Base-by-base conservation (phyloP, 306 rosid genomes). In the Dryas drummondii region DNA sequence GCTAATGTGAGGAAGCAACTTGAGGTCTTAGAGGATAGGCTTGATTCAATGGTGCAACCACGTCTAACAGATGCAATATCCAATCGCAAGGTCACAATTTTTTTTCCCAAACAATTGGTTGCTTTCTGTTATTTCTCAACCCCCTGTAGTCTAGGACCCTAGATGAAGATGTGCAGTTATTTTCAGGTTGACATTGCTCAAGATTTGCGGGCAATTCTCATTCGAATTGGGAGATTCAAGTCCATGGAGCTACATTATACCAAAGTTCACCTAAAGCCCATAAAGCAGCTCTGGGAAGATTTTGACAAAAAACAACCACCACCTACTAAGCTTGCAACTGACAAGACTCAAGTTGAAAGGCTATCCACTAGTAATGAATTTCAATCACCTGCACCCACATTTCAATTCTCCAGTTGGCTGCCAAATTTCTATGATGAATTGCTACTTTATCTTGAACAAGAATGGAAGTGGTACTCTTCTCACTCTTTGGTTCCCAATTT, bases 1-100 rank as follows among this genome's bases (percentile, higher is more conserved):
- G 99, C 99, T 65, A 96, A 96, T 77, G 90, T 96, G 73, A 87
- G 98, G 86, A 96, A 84, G 82, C 99, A 96, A 78, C 99, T 96
- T 46, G 96, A 96, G 87, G 99, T 96, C 86, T 74, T 96, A 80
- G 99, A 96, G 83, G 99, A 96, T 78, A 92, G 97, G 88, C 85
- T 96, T 73, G 99, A 96, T 80, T 80, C 79, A 4, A 92, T 96
- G 98, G 99, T 96, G 80, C 97, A 92, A 79, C 98, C 99, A 59
- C 97, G 98, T 59, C 86, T 92, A 67, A 90, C 90, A n/a, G 99
- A 96, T 75, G 97, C 99, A 55, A 70, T 96, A 70, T 82, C 94
- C 45, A 85, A 87, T 78, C 97, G 91, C 80, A 96, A 92, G 98
- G 99, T 92, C 41, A 63, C 9, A 57, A 11, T 73, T 32, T 54